Percentiles rank a stretch among this genome's conserved stretches.
phyloP scores from a whole-genome alignment of 352 stramenopile genomes.

The Pythium dissotocum region DNA sequence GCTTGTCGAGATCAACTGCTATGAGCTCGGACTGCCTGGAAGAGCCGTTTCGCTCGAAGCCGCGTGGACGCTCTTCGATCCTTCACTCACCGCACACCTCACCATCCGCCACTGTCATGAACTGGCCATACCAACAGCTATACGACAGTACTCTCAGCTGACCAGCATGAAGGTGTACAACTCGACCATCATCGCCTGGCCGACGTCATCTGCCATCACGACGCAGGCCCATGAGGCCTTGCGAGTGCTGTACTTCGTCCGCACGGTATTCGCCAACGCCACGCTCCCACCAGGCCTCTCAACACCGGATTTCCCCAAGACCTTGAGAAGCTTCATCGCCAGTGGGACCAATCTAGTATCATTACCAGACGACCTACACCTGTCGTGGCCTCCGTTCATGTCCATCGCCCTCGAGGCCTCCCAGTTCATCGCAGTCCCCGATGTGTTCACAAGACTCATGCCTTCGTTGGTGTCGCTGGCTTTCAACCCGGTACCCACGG shows the following conservation, averaged over 20 bases:
- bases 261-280: background rate
- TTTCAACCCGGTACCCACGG: background rate
- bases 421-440: background rate
- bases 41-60: too few relatives aligned
- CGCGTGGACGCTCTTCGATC: slow-evolving; percentile 2
- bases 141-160: background rate
- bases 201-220: background rate
- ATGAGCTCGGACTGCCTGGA: too few relatives aligned
- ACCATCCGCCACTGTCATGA: slow-evolving; percentile 10
- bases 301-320: background rate
- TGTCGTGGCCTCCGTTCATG: slow-evolving; percentile 3
- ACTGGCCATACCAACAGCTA: background rate
- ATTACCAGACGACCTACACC: slow-evolving; percentile 3
- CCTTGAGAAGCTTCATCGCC: background rate
- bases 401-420: slow-evolving; percentile 3
- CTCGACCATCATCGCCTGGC: slow-evolving; percentile 3
- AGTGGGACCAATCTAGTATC: slow-evolving; percentile 2
- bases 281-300: slow-evolving; percentile 6
- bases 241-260: background rate
- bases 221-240: background rate
- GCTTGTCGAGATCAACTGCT: slow-evolving; percentile 13
- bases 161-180: slow-evolving; percentile 19
- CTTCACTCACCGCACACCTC: background rate
- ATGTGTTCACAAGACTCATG: background rate
- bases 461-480: background rate